Evolutionary conservation across 2,329 filamentous ascomycete genomes (phyloP).

Genomic region (Neofusicoccum laricinum): DNA sequence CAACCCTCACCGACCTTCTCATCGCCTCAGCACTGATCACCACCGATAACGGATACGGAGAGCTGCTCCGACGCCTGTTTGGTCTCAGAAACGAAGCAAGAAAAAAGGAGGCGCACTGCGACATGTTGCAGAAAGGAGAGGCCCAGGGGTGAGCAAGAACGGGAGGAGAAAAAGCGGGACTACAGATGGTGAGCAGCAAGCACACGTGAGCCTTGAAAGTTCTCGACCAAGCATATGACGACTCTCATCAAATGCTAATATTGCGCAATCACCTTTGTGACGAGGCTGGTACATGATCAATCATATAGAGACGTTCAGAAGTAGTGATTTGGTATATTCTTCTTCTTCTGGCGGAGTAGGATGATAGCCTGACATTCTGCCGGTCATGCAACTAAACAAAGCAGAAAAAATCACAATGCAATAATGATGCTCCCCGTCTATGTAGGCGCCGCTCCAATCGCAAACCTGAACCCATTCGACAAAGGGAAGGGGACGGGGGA

Average conservation of each 20-base stretch:
- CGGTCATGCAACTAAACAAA: neutral
- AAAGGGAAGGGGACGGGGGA: neutral
- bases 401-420: neutral
- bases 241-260: too few species aligned
- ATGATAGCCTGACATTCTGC: neutral
- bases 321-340: neutral
- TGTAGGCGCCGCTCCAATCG: constrained; percentile 7
- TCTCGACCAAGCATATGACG: too few species aligned
- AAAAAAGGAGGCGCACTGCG: neutral
- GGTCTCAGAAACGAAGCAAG: neutral
- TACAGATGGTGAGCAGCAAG: neutral
- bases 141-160: too few species aligned
- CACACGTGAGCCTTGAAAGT: neutral
- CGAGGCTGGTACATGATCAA: neutral
- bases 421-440: constrained; percentile 2
- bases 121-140: too few species aligned
- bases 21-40: too few species aligned
- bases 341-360: neutral
- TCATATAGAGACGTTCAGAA: neutral
- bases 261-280: neutral
- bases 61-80: too few species aligned
- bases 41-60: too few species aligned
- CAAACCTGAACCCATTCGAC: neutral
- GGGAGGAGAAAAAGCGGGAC: neutral
- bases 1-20: too few species aligned